Percentiles rank a stretch among this genome's conserved stretches.
Conservation (phyloP, 805 yeast genomes). For the Kodamaea hsintzibuensis region DNA sequence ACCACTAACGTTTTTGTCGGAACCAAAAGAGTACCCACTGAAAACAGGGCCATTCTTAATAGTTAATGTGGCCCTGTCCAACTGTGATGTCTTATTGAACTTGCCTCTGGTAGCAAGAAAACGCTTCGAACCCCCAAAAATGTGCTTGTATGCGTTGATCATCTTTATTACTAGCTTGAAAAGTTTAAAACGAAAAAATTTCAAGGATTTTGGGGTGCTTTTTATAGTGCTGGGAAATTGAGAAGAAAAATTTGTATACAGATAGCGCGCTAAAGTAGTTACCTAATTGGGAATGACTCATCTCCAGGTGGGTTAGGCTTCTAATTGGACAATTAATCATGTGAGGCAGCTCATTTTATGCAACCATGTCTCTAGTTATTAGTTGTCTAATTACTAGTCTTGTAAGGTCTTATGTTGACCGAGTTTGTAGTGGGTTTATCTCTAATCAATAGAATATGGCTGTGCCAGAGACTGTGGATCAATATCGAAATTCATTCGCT, state of each 20-base stretch:
- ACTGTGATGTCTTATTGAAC: constrained; percentile 37
- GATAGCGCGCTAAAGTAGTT: constrained; percentile 12
- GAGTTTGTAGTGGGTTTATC: too few species aligned
- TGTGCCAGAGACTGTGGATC: too few species aligned
- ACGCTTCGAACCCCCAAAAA: constrained; percentile 20
- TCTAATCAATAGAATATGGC: too few species aligned
- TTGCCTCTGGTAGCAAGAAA: constrained; percentile 38
- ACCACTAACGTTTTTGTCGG: constrained; percentile 87
- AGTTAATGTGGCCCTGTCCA: constrained; percentile 86
- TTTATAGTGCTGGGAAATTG: constrained; percentile 16
- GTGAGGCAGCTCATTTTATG: too few species aligned
- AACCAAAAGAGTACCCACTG: constrained; percentile 94
- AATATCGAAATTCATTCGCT: background rate
- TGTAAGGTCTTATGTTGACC: too few species aligned
- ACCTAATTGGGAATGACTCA: constrained; percentile 29
- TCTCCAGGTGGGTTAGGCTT: constrained; percentile 4
- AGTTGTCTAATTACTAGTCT: too few species aligned
- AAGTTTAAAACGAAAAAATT: constrained; percentile 6
- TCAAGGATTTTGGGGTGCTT: constrained; percentile 3
- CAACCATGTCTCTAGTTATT: too few species aligned
- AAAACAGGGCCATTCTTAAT: constrained; percentile 92
- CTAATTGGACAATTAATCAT: background rate
- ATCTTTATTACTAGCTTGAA: constrained; percentile 6
- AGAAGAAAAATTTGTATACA: constrained; percentile 14
- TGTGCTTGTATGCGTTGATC: constrained; percentile 11